Base-by-base conservation (phyloP, 2,329 filamentous ascomycete genomes). In the Pseudogymnoascus sp. region DNA sequence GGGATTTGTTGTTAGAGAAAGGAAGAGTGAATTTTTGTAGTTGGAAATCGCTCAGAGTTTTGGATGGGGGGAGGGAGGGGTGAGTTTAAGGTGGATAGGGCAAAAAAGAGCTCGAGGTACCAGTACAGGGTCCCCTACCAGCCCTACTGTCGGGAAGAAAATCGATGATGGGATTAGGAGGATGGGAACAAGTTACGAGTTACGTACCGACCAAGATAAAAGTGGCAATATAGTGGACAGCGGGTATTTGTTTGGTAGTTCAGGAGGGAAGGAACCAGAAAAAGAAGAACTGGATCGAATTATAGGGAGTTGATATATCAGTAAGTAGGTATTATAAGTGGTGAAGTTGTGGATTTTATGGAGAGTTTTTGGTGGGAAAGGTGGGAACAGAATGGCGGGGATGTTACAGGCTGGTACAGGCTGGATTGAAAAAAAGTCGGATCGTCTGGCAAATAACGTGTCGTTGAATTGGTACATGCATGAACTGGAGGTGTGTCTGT, bases 31-130 rank as follows among this genome's bases (percentile, higher is more conserved):
- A 53, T 53, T 53, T 53, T 53, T 17, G 11, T 13, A 15, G 23
- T 13, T 47, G 23, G 44, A 53, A 53, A 53, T 53, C 44, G 44
- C 44, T 53, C 44, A 53, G 23, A 53, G 44, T 53, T 53, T 53
- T 53, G 36, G n/a, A 15, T n/a, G 11, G n/a, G n/a, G 9, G 36
- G 17, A 23, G 19, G 26, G 50, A 13, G 26, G 36, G 26, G 28
- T 60, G 28, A 40, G 31, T 36, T 60, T 40, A 21, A 59, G 57
- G 57, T 36, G 36, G 31, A 38, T 35, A 36, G 36, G 31, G 57
- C 31, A 38, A 35, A 40, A 35, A 35, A 60, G 36, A 60, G 57
- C 57, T 60, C 4, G 23, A 50, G 44, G 44, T 50, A 50, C 44
- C 44, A 50, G 7, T 11, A 50, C 44, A 47, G 17, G 44, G 19